These are phyloP conservation scores for Vitis hybrid DNA, from an alignment of 177 flowering plant genomes.

Conservation along the genomic window DNA sequence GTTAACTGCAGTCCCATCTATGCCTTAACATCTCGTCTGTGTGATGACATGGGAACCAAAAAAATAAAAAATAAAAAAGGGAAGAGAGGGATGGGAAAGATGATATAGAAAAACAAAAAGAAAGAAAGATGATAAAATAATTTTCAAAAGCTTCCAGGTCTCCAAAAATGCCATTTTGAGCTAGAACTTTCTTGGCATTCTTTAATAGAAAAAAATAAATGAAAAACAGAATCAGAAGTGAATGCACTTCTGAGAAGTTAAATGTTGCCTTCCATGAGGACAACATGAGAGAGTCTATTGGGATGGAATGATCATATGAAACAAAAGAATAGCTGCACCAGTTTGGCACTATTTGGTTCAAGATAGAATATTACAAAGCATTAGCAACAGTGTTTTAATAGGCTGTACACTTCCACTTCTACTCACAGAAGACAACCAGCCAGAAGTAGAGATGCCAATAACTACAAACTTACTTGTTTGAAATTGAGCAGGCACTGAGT, in stretches of 20 bases:
- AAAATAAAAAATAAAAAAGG: too few species aligned
- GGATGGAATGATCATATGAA: not conserved
- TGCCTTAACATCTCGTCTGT: too few species aligned
- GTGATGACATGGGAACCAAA: not conserved
- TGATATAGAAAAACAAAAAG: too few species aligned
- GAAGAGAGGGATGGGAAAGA: too few species aligned
- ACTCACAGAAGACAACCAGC: not conserved
- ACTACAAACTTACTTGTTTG: conserved; percentile 77
- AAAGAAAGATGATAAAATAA: too few species aligned
- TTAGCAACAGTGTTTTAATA: too few species aligned
- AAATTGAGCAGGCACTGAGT: conserved; percentile 97
- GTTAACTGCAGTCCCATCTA: too few species aligned
- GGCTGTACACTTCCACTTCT: too few species aligned
- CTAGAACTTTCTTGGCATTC: not conserved
- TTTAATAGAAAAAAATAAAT: not conserved
- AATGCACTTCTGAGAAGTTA: not conserved
- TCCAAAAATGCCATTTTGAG: not conserved
- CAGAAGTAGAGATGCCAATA: not conserved
- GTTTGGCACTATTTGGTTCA: too few species aligned
- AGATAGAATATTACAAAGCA: too few species aligned
- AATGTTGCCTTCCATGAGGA: not conserved
- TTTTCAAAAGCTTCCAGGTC: not conserved
- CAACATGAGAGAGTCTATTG: not conserved
- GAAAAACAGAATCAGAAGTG: not conserved
- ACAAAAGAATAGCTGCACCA: not conserved